Percentiles rank a stretch among this genome's conserved stretches.
phyloP scores from a whole-genome alignment of 2,329 filamentous ascomycete genomes.

The Cadophora luteo-olivacea region DNA sequence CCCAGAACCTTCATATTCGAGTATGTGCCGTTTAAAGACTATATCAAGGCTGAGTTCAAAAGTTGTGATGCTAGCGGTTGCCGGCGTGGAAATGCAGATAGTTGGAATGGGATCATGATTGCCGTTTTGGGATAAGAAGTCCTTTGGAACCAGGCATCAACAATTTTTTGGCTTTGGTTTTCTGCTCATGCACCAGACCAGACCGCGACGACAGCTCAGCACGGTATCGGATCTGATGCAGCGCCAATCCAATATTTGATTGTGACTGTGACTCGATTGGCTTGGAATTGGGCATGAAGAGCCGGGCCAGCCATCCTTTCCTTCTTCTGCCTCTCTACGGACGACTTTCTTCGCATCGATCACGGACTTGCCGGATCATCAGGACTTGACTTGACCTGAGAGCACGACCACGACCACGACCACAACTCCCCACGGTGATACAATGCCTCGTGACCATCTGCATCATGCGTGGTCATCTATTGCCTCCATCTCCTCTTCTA shows the following conservation, averaged over 20 bases:
- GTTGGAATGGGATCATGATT: conserved; percentile 36
- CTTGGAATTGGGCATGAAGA: not conserved
- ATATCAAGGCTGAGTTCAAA: conserved; percentile 37
- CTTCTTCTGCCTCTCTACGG: too few relatives aligned
- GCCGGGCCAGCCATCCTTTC: not conserved
- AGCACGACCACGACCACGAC: not conserved
- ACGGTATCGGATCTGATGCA: not conserved
- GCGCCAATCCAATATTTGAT: not conserved
- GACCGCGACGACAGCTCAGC: not conserved
- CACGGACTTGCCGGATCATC: too few relatives aligned
- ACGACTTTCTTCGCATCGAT: too few relatives aligned
- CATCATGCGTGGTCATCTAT: conserved; percentile 15
- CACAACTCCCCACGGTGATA: conserved; percentile 1
- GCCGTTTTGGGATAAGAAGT: conserved; percentile 31
- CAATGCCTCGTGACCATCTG: conserved; percentile 14
- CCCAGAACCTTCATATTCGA: conserved; percentile 23
- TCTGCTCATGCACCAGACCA: not conserved
- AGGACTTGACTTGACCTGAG: not conserved
- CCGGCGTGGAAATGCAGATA: conserved; percentile 28
- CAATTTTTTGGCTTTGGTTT: not conserved
- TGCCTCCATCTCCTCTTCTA: not conserved
- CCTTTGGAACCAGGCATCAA: conserved; percentile 34
- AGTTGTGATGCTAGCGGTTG: conserved; percentile 35
- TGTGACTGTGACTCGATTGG: not conserved
- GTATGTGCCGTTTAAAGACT: conserved; percentile 1